Base-by-base conservation (phyloP, 2,329 filamentous ascomycete genomes). In the Septoria petroselini region DNA sequence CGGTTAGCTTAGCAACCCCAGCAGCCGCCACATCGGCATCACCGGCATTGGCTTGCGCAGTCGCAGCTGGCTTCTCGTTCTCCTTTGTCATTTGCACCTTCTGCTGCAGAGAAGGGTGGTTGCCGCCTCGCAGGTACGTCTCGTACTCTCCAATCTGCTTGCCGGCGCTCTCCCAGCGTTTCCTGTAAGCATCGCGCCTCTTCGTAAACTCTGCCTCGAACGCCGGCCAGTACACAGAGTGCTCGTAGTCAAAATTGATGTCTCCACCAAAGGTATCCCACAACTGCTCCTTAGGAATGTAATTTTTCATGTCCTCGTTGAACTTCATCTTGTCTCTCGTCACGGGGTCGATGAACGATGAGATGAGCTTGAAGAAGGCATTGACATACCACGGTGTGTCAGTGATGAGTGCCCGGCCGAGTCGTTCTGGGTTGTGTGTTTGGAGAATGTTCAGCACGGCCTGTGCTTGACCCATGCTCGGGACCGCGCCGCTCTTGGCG, bases 301-400 rank as follows among this genome's bases (percentile, higher is more conserved):
- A 89, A 59, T 86, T 76, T 60, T 78, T 79, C 75, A 95, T 84
- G 66, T 94, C 86, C 69, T 95, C 90, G 75, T 97, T 96, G 78
- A 95, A 96, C 74, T 93, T 94, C 74, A 98, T 84, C 77, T 98
- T 98, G 65, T 93, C 84, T 51, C 87, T 83, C 7, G 93, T 98
- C 62, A 91, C 75, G 6, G 93, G 93, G 70, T 98, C 93, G 72
- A 98, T 95, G 72, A 98, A 96, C 31, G 91, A 90, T 3, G 83
- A 90, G 71, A 98, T 91, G 62, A 96, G 75, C 72, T 95, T 96
- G 79, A 97, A 95, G 78, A 98, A 98, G 42, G 87, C 87, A 70
- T 82, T 85, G 54, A 97, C 88, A 57, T 95, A 80, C 83, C 88
- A 96, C 0, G 91, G 91, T 41, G 95, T 81, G 60, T 97, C 94